Conservation (phyloP, 208 protist species). For the Wallacemonas sp. region DNA sequence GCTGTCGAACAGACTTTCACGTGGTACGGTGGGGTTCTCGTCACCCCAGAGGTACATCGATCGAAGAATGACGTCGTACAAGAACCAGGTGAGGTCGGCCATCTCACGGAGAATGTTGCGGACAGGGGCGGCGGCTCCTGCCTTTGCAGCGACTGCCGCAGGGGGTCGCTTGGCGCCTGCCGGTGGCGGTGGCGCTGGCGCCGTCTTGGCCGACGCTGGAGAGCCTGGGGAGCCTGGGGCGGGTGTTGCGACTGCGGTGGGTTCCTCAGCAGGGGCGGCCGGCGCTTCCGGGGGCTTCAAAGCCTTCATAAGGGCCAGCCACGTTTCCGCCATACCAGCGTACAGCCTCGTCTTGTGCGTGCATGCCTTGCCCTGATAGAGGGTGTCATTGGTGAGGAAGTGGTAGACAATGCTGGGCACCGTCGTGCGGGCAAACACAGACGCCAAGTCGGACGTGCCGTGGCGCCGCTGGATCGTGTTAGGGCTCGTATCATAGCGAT, state of each 20-base stretch:
- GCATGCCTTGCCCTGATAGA: conserved; percentile 49
- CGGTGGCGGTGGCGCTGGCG: background rate
- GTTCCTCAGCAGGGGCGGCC: background rate
- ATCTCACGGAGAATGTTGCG: conserved; percentile 71
- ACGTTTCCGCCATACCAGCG: conserved; percentile 72
- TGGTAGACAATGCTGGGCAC: conserved; percentile 73
- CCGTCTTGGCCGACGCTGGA: background rate
- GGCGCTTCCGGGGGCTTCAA: conserved; percentile 7
- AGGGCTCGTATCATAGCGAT: conserved; percentile 68
- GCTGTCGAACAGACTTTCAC: conserved; percentile 58
- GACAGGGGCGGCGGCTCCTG: conserved; percentile 6
- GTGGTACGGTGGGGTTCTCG: conserved; percentile 48
- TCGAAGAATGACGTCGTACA: conserved; percentile 84
- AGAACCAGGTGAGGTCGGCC: conserved; percentile 78
- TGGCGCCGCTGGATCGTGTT: conserved; percentile 54
- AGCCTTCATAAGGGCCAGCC: conserved; percentile 53
- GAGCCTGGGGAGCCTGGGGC: background rate
- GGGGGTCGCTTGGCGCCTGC: background rate
- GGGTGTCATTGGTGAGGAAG: conserved; percentile 77
- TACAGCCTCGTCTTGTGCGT: conserved; percentile 58
- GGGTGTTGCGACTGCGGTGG: background rate
- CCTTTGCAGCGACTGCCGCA: conserved; percentile 18
- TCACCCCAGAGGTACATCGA: conserved; percentile 78
- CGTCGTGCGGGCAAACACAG: conserved; percentile 53
- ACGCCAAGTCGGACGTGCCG: conserved; percentile 27